Base-by-base conservation (phyloP, 306 rosid genomes). In the Styphnolobium japonicum region DNA sequence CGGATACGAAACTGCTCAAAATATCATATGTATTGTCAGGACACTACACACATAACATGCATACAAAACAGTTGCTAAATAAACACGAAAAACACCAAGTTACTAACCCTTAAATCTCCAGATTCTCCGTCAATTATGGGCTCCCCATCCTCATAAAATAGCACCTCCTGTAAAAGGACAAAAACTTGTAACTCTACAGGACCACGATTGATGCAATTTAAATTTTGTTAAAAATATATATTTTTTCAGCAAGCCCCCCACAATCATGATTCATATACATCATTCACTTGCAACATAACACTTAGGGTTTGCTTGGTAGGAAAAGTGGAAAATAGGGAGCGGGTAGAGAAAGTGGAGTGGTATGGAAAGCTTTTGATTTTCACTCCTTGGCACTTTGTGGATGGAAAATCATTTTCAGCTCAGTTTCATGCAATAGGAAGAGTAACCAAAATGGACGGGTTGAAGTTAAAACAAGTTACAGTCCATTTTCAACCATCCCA, bases 111-210 rank as follows among this genome's bases (percentile, higher is more conserved):
- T 67, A 95, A 86, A 84, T 95, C 99, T 79, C 98, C 99, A 76
- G 97, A 67, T 89, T 95, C 99, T 77, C 98, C 99, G 60, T 95
- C 99, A 55, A 93, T 83, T 85, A 79, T 89, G 74, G 99, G 96
- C 82, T 95, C 99, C 14, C 99, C 99, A 74, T 95, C 99, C 88
- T 95, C 99, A 80, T 93, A 95, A 86, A 95, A 95, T 58, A 90
- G 87, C 75, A 95, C 94, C 89, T 95, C 99, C 99, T 93, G 87
- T 10, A 29, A 57, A 76, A 83, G 58, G 66, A 61, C 12, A 71
- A 58, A 7, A 73, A 67, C 74, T 51, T 84, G 69, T 67, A 43
- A 46, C 25, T 55, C 75, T 45, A 37, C 42, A 40, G 7, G 21
- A 34, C 53, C 78, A 61, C 22, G 34, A 33, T 52, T 71, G 21